Percentiles rank a stretch among this genome's conserved stretches.
Evolutionary conservation across 1,284 basidiomycete species (phyloP).

Genomic region (Ustilago loliicola): DNA sequence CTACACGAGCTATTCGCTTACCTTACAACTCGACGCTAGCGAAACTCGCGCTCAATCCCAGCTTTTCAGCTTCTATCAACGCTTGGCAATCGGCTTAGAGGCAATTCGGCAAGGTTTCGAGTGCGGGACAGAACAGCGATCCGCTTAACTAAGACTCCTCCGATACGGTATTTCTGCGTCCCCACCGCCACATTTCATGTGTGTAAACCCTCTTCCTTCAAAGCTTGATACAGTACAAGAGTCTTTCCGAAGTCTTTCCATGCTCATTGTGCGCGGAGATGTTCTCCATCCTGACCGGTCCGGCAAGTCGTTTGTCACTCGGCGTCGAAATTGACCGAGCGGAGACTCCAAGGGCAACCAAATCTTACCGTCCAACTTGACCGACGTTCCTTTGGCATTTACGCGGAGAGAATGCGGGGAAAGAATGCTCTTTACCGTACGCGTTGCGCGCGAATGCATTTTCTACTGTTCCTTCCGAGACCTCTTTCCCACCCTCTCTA

Average conservation of each 20-base stretch:
- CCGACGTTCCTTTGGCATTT: neutral
- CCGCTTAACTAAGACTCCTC: neutral
- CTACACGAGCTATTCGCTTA: constrained; percentile 29
- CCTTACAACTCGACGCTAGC: constrained; percentile 1
- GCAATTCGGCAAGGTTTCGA: neutral
- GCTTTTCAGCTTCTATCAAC: neutral
- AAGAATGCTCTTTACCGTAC: constrained; percentile 1
- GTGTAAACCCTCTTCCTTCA: neutral
- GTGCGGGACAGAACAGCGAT: neutral
- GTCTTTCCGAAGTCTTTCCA: neutral
- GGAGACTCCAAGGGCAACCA: neutral
- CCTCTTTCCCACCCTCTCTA: constrained; percentile 15
- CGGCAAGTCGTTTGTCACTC: neutral
- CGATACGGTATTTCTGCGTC: neutral
- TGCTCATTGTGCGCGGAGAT: neutral
- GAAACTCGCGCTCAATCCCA: neutral
- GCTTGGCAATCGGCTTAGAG: neutral
- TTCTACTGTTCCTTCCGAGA: constrained; percentile 2
- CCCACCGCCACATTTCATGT: neutral
- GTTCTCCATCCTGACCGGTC: neutral
- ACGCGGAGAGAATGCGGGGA: constrained; percentile 14
- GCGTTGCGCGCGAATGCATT: constrained; percentile 1
- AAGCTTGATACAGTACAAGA: neutral
- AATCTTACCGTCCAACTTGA: neutral
- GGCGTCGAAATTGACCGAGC: neutral